A percentile compares a stretch with the other conserved stretches of the same genome.
These are phyloP conservation scores for Groenewaldozyma tartarivorans DNA, from an alignment of 805 yeast species.

Conservation along the genomic window DNA sequence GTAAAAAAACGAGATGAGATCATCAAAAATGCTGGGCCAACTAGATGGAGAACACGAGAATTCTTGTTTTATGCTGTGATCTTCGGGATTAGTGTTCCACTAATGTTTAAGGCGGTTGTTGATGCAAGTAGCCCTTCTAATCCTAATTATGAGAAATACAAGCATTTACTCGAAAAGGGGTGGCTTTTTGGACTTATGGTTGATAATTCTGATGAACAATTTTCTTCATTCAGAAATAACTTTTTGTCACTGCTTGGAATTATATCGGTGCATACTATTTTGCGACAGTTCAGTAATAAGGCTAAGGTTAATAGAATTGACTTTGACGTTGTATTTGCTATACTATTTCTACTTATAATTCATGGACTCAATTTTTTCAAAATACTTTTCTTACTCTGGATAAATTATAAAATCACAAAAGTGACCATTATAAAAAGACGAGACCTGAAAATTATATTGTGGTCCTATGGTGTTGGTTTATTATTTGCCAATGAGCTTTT, in stretches of 20 bases:
- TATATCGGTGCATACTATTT: slow-evolving; percentile 41
- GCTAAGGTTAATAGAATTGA: slow-evolving; percentile 31
- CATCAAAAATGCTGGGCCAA: slow-evolving; percentile 23
- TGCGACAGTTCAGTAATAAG: slow-evolving; percentile 33
- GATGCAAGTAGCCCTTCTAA: slow-evolving; percentile 62
- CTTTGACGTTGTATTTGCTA: slow-evolving; percentile 71
- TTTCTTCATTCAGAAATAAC: slow-evolving; percentile 77
- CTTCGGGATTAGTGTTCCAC: slow-evolving; percentile 65
- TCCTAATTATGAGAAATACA: slow-evolving; percentile 59
- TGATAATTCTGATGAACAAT: slow-evolving; percentile 88
- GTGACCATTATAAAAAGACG: slow-evolving; percentile 7
- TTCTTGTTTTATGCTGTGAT: slow-evolving; percentile 57
- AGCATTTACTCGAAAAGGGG: slow-evolving; percentile 58
- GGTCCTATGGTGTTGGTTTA: slow-evolving; percentile 74
- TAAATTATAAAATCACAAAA: slow-evolving; percentile 44
- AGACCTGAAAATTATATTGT: slow-evolving; percentile 29
- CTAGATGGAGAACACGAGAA: slow-evolving; percentile 72
- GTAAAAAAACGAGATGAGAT: slow-evolving; percentile 22
- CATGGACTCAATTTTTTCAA: slow-evolving; percentile 73
- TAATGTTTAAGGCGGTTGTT: slow-evolving; percentile 74
- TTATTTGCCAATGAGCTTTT: slow-evolving; percentile 68
- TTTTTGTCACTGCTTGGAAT: slow-evolving; percentile 52
- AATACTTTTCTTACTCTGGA: slow-evolving; percentile 46
- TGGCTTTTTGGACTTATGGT: slow-evolving; percentile 88
- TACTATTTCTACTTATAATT: slow-evolving; percentile 55